Base-by-base conservation (phyloP, 768 basidiomycete species). In the Grammothele lineata region DNA sequence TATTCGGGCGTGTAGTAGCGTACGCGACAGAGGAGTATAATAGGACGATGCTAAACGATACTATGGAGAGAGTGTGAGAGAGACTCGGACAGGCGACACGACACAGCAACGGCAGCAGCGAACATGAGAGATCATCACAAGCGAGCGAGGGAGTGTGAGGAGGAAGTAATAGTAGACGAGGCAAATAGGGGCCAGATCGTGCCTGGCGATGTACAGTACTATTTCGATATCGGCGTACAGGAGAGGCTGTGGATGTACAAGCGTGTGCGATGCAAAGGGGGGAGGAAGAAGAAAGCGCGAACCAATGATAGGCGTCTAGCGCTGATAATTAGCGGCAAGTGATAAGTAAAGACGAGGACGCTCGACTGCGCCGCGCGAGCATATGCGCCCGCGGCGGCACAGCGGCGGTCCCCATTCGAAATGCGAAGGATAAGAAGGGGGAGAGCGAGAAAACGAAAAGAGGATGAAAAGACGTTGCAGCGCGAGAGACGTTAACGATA, bases 401-500 rank as follows among this genome's bases (percentile, higher is more conserved):
- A 40, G 18, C 7, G 37, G 37, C 18, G n/a, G n/a, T n/a, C n/a
- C n/a, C n/a, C n/a, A n/a, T n/a, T n/a, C n/a, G 21, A 19, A 38
- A 38, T 5, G 6, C n/a, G 5, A 21, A 21, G 18, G 37, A n/a
- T n/a, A 40, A n/a, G 24, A 24, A 7, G 39, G 24, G 39, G 26
- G 18, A 22, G 34, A 17, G n/a, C n/a, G n/a, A 36, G 18, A 14
- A 18, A 14, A 23, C 23, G 17, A 21, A 30, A 46, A 32, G 25
- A 23, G 39, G 39, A 5, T 14, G 24, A 18, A 33, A 33, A 10
- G 18, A 30, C 27, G 38, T 44, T 44, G 37, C 50, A 41, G 40
- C 40, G 45, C 35, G 34, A 38, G 35, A 17, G 44, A 34, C 37
- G 45, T 47, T 47, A 47, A 47, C 45, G 42, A 47, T 47, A 51